These are phyloP conservation scores for Groenewaldozyma auringiensis DNA, from an alignment of 1,139 yeast species.

Conservation along the genomic window DNA sequence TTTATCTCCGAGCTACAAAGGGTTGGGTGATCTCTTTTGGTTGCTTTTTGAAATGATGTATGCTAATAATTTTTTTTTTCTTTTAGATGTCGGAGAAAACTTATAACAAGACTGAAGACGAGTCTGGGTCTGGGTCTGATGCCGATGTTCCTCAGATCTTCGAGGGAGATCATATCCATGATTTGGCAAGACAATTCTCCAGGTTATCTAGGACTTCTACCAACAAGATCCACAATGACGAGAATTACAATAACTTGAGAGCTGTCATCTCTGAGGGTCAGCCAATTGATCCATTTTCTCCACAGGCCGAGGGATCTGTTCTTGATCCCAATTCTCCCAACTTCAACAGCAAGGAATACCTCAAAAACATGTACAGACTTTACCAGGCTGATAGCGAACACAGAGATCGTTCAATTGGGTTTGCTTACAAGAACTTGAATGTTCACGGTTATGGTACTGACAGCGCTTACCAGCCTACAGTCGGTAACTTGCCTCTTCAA, in stretches of 20 bases:
- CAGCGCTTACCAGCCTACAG: slow-evolving; percentile 72
- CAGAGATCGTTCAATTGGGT: slow-evolving; percentile 36
- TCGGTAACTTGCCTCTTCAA: slow-evolving; percentile 40
- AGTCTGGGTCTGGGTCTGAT: too few species aligned
- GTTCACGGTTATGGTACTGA: slow-evolving; percentile 74
- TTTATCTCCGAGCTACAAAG: too few species aligned
- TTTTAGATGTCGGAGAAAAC: too few species aligned
- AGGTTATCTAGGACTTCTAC: slow-evolving; percentile 16
- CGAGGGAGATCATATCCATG: slow-evolving; percentile 17
- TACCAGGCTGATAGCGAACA: slow-evolving; percentile 16
- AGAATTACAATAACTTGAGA: slow-evolving; percentile 2
- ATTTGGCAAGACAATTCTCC: slow-evolving; percentile 23
- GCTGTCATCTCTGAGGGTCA: slow-evolving; percentile 13
- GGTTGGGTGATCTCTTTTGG: too few species aligned
- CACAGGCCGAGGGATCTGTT: slow-evolving; percentile 31
- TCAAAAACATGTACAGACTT: slow-evolving; percentile 51
- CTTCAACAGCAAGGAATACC: slow-evolving; percentile 64
- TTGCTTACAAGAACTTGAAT: slow-evolving; percentile 58
- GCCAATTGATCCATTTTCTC: slow-evolving; percentile 16
- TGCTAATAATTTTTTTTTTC: too few species aligned
- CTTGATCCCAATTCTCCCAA: slow-evolving; percentile 49
- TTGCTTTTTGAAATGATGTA: too few species aligned
- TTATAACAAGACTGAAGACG: too few species aligned
- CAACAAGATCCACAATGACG: neutral
- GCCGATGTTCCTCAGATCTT: neutral